Base-by-base conservation (phyloP, 345 rosid genomes). In the Rhodamnia argentea region DNA sequence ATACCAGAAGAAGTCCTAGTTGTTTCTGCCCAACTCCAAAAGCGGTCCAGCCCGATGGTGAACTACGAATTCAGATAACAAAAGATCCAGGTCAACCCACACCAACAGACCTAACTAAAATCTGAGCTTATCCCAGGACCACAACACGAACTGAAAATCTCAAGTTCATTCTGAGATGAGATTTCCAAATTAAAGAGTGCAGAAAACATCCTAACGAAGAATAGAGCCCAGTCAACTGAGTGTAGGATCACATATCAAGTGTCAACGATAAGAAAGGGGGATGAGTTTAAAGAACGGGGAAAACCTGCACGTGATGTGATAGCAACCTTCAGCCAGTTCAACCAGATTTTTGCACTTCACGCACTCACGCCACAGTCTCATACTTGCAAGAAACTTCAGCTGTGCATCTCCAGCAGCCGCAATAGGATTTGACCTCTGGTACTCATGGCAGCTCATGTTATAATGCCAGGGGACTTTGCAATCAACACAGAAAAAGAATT, bases 401-500 rank as follows among this genome's bases (percentile, higher is more conserved):
- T 87, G 91, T 82, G 70, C 84, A 87, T 94, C 96, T 75, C 90
- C 95, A 0, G 86, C 53, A 5, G 84, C 87, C 26, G 85, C 86
- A 88, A 88, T 83, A 5, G 92, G 91, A 87, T 93, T 90, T 82
- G 82, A 57, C 29, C 23, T 90, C 86, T 88, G 90, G 89, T 90
- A 94, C 14, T 83, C 88, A 40, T 12, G 0, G 86, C 97, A 96
- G 14, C 90, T 89, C 92, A 92, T 83, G 42, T 56, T 9, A 51
- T 82, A 82, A 84, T 96, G 99, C 98, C 97, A 96, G 26, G 94
- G 96, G 42, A 90, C 98, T 89, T 89, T 92, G 93, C 98, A 96
- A 52, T 92, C 59, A 51, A 91, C 85, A 82, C 98, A 96, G 88
- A 95, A 94, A 86, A 87, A 86, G 18, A 42, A n/a, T n/a, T 82